Percentiles rank a stretch among this genome's conserved stretches.
These are phyloP conservation scores for Tolypocladium capitatum DNA, from an alignment of 2,329 filamentous ascomycete species.

Conservation along the genomic window DNA sequence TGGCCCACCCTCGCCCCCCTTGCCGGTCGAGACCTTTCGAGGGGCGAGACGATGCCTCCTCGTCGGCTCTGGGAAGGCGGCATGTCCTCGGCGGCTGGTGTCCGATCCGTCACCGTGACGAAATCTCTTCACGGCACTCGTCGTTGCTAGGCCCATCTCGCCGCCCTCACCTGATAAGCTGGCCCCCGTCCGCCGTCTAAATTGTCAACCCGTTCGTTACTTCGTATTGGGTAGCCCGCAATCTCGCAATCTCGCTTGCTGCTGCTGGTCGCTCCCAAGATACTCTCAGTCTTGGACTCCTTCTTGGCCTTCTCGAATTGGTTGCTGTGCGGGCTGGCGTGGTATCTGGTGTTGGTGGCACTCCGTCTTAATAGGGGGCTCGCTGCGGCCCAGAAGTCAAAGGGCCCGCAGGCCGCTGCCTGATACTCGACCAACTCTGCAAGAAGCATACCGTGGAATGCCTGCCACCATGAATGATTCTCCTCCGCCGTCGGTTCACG, in stretches of 20 bases:
- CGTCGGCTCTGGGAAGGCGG: neutral
- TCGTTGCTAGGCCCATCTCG: neutral
- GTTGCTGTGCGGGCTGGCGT: neutral
- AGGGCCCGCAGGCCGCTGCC: neutral
- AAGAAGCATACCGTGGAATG: neutral
- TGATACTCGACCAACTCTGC: neutral
- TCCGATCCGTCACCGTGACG: neutral
- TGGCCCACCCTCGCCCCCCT: neutral
- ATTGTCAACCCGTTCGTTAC: neutral
- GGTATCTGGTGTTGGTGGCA: neutral
- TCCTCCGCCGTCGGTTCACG: neutral
- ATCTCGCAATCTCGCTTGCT: neutral
- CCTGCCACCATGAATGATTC: constrained; percentile 1
- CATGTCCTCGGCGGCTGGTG: neutral
- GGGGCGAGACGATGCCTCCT: neutral
- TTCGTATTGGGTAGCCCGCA: neutral
- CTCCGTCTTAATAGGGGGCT: neutral
- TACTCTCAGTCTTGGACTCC: neutral
- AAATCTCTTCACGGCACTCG: neutral
- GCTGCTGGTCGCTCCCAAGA: neutral
- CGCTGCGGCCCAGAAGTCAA: neutral
- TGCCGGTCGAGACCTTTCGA: neutral
- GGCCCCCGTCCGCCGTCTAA: neutral
- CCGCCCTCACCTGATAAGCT: neutral
- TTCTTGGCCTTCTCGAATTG: neutral